Evolutionary conservation across 2,329 filamentous ascomycete genomes (phyloP).

Genomic region (Hymenotorrendiella dingleyae): DNA sequence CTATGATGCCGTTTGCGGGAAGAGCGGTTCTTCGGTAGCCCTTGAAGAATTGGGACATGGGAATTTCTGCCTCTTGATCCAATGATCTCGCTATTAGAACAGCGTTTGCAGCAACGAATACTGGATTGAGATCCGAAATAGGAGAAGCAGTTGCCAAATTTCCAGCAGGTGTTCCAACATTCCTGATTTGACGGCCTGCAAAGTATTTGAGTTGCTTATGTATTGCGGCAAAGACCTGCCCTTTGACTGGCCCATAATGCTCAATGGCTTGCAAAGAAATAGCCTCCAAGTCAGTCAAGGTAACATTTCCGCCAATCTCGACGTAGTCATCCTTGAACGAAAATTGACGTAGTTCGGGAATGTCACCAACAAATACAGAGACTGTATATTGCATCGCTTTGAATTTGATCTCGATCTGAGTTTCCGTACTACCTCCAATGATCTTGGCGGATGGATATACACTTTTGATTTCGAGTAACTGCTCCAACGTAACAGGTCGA

Average conservation of each 20-base stretch:
- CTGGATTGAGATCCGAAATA: conserved; percentile 93
- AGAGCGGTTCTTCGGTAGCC: conserved; percentile 84
- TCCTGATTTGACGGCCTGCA: conserved; percentile 89
- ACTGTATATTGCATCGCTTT: conserved; percentile 86
- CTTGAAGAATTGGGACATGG: conserved; percentile 87
- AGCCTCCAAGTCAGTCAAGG: conserved; percentile 82
- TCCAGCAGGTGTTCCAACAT: conserved; percentile 93
- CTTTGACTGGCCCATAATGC: conserved; percentile 59
- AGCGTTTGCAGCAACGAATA: conserved; percentile 82
- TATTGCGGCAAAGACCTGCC: conserved; percentile 82
- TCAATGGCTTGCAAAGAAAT: conserved; percentile 75
- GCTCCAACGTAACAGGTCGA: conserved; percentile 76
- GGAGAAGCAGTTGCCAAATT: conserved; percentile 93
- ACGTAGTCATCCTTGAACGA: conserved; percentile 71
- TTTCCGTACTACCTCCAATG: conserved; percentile 93
- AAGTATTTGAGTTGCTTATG: conserved; percentile 93
- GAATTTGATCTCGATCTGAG: conserved; percentile 98
- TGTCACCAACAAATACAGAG: conserved; percentile 90
- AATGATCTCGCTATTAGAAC: conserved; percentile 75
- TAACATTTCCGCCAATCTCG: conserved; percentile 91
- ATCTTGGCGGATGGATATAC: conserved; percentile 82
- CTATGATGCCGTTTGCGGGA: conserved; percentile 74
- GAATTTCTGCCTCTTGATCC: conserved; percentile 71
- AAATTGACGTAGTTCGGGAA: conserved; percentile 80
- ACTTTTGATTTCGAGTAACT: conserved; percentile 87